Evolutionary conservation across 371 early-diverging fungal species (phyloP), one percentile per base, ranked within the genome.

Genomic region (Apophysomyces elegans): DNA sequence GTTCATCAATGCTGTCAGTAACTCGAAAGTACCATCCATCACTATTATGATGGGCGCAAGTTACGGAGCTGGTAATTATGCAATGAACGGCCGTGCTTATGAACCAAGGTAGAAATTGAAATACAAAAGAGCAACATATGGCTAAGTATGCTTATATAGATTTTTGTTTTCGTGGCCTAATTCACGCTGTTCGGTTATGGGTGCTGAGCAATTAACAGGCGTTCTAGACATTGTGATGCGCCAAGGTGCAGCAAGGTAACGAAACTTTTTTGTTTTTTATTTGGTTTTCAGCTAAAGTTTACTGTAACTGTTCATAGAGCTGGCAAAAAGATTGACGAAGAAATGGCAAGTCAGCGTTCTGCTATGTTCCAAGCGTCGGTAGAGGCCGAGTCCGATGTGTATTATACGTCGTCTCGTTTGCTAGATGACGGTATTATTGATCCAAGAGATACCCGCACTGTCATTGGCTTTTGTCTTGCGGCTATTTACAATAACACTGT

Each of bases 41-140:
- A 87, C 92, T 7, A 85, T 92, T 58, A 81, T 91, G 69, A 88
- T 92, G 84, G 92, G 91, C 5, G 90, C 90, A 37, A 86, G 86
- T 65, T 92, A 90, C 58, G 92, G 92, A 59, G 92, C 92, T 4
- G 92, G 92, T n/a, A 92, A 92, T 73, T 92, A 91, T 70, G 92
- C 92, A 60, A 91, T 92, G 91, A 80, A 84, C 58, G 92, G 92
- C 35, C 81, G 92, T 13, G 87, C 90, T 14, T 92, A 91, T 70
- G 85, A 88, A 37, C 91, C 92, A 6, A 73, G 89, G 83, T 85
- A 68, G 47, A 26, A 26, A 26, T 26, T 26, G 2, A 2, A 26
- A 26, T 26, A 26, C 32, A 26, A 26, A 32, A 47, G 1, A 37
- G 16, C 36, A 41, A 44, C 45, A 21, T 16, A 43, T 4, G 37